These are phyloP conservation scores for Stenocarpella maydis DNA, from an alignment of 2,329 filamentous ascomycete genomes.

Conservation along the genomic window DNA sequence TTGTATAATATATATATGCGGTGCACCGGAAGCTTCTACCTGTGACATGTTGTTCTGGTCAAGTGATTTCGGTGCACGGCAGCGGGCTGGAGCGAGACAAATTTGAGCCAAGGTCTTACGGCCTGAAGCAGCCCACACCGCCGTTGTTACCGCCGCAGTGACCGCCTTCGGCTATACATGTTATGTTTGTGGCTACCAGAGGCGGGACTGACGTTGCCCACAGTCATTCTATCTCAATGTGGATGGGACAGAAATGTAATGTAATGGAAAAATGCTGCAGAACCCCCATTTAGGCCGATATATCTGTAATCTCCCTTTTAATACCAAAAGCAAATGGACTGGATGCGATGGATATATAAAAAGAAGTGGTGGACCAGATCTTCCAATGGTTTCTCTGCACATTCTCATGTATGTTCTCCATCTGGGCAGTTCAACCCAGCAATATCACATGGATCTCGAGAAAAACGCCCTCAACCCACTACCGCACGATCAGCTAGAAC, in stretches of 20 bases:
- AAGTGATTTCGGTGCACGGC: background rate
- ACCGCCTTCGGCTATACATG: constrained; percentile 21
- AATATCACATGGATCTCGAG: background rate
- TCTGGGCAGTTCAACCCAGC: background rate
- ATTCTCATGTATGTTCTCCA: background rate
- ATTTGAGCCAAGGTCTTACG: constrained; percentile 24
- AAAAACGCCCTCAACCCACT: background rate
- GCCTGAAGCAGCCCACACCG: constrained; percentile 25
- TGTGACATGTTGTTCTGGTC: constrained; percentile 19
- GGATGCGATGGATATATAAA: background rate
- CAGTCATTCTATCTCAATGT: constrained; percentile 6
- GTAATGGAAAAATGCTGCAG: constrained; percentile 17
- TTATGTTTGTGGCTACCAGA: constrained; percentile 5
- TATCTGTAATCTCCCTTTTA: background rate
- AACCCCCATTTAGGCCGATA: constrained; percentile 3
- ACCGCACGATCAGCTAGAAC: background rate
- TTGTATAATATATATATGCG: constrained; percentile 12
- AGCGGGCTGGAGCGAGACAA: constrained; percentile 26
- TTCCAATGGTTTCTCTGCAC: background rate
- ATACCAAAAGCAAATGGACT: background rate
- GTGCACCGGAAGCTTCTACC: constrained; percentile 27
- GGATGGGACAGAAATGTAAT: constrained; percentile 5
- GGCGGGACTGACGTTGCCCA: constrained; percentile 15
- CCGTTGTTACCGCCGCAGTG: constrained; percentile 15
- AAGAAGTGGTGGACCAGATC: background rate